Evolutionary conservation across 352 stramenopile species (phyloP).

Genomic region (Stephanocyclus meneghinianus): DNA sequence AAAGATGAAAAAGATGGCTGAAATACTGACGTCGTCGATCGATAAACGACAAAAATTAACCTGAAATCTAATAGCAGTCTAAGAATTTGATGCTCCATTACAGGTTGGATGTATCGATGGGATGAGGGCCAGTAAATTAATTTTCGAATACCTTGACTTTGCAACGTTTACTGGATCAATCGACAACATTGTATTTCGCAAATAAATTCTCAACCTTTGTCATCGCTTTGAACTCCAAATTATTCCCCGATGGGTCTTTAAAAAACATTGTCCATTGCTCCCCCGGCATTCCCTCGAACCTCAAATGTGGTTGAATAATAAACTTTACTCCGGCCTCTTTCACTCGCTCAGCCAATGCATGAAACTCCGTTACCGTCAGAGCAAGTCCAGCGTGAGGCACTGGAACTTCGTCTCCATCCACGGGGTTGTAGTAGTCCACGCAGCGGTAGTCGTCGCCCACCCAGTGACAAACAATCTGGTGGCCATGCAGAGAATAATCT

Average conservation of each 20-base stretch:
- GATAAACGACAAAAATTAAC: too few relatives aligned
- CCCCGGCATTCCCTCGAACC: constrained; percentile 91
- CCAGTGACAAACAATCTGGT: constrained; percentile 88
- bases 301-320: constrained; percentile 93
- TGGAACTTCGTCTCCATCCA: constrained; percentile 96
- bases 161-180: constrained; percentile 27
- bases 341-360: constrained; percentile 87
- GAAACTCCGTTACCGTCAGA: constrained; percentile 90
- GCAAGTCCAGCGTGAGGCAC: constrained; percentile 94
- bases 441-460: constrained; percentile 90
- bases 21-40: background rate
- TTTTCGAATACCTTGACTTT: background rate
- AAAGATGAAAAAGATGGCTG: constrained; percentile 21
- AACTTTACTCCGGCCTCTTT: constrained; percentile 86
- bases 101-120: background rate
- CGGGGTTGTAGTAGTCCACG: constrained; percentile 93
- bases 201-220: constrained; percentile 95
- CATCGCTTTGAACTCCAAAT: constrained; percentile 99
- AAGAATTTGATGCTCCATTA: too few relatives aligned
- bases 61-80: too few relatives aligned
- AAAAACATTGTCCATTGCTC: constrained; percentile 99
- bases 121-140: background rate
- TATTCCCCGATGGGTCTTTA: constrained; percentile 92
- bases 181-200: constrained; percentile 92
- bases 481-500: constrained; percentile 83